Conservation (phyloP, 2,329 filamentous ascomycete species). For the Elsinoe batatas region DNA sequence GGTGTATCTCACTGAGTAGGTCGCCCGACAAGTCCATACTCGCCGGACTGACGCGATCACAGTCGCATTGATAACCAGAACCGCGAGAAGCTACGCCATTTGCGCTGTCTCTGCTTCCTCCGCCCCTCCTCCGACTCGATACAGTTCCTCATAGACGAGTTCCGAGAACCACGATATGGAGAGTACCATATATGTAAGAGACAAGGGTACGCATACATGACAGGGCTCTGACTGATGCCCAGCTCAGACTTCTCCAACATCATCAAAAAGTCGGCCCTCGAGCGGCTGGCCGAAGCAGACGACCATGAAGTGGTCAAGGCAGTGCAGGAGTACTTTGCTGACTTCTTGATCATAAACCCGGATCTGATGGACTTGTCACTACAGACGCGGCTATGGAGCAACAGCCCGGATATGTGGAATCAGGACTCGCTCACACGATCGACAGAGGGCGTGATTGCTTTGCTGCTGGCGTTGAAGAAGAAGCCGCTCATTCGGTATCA, state of each 20-base stretch:
- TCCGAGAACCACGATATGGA: slow-evolving; percentile 91
- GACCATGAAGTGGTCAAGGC: slow-evolving; percentile 93
- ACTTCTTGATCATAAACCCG: slow-evolving; percentile 90
- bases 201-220: background rate
- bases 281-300: slow-evolving; percentile 89
- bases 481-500: slow-evolving; percentile 89
- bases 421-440: slow-evolving; percentile 75
- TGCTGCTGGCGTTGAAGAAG: slow-evolving; percentile 86
- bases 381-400: slow-evolving; percentile 68
- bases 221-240: slow-evolving; percentile 26
- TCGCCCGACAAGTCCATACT: slow-evolving; percentile 1
- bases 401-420: slow-evolving; percentile 80
- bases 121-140: slow-evolving; percentile 88
- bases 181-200: slow-evolving; percentile 76
- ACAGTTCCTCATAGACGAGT: slow-evolving; percentile 86
- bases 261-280: slow-evolving; percentile 88
- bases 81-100: slow-evolving; percentile 95
- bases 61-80: slow-evolving; percentile 75
- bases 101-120: slow-evolving; percentile 86
- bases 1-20: slow-evolving; percentile 83
- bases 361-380: slow-evolving; percentile 80
- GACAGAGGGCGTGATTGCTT: slow-evolving; percentile 75
- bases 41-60: slow-evolving; percentile 12
- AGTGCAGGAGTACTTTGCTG: slow-evolving; percentile 93
- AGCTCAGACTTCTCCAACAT: slow-evolving; percentile 80